phyloP scores from a whole-genome alignment of 176 grass and related monocot genomes.

The Phragmites australis region DNA sequence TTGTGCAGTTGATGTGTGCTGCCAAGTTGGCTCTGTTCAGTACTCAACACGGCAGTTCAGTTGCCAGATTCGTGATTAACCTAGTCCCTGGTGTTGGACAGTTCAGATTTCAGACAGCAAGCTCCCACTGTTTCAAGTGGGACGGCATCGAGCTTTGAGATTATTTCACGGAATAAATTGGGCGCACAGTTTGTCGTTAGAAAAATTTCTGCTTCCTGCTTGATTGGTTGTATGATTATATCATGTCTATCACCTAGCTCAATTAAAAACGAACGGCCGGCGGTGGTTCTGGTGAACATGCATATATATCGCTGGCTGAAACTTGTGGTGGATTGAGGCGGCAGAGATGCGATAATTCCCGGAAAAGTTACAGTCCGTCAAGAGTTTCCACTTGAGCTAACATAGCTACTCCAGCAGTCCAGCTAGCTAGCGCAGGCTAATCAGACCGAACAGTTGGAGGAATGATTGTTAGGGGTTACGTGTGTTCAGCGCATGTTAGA shows the following conservation, averaged over 20 bases:
- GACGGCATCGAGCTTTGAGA: neutral
- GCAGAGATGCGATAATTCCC: neutral
- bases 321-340: neutral
- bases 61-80: neutral
- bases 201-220: neutral
- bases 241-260: neutral
- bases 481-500: neutral
- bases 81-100: neutral
- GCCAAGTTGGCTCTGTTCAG: neutral
- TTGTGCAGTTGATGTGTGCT: neutral
- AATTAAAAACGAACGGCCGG: neutral
- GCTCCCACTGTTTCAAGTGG: neutral
- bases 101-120: slow-evolving; percentile 4
- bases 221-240: neutral
- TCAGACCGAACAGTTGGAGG: no score
- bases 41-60: neutral
- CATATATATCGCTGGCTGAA: neutral
- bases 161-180: neutral
- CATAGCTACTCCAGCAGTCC: neutral
- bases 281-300: neutral
- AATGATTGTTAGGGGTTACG: no score
- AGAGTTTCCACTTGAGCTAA: neutral
- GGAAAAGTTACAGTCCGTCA: neutral
- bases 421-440: neutral
- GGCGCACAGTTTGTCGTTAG: neutral